A percentile compares a stretch with the other conserved stretches of the same genome.
These are phyloP conservation scores for Saccharomycopsis sp. DNA, from an alignment of 805 yeast genomes.

Conservation along the genomic window DNA sequence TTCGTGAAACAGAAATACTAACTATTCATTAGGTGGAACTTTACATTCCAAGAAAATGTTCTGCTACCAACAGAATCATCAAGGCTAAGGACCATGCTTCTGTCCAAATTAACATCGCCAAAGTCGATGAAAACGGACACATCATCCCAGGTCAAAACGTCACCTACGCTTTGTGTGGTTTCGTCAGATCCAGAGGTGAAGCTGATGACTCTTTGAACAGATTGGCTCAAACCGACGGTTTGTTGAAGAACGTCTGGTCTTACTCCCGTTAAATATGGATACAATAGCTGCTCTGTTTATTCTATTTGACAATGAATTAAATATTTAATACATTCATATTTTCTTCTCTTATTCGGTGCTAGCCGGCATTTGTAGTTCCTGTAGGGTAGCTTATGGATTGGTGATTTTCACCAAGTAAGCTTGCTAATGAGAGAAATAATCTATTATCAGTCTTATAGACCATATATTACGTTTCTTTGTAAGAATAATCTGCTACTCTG, in stretches of 20 bases:
- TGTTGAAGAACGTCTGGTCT: constrained; percentile 92
- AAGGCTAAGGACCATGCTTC: constrained; percentile 99
- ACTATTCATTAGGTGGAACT: constrained; percentile 75
- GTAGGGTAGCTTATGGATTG: no score
- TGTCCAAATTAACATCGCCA: constrained; percentile 97
- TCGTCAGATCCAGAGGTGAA: constrained; percentile 98
- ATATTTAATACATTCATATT: background rate
- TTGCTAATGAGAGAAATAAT: no score
- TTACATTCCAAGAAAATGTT: constrained; percentile 99
- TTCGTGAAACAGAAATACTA: constrained; percentile 21
- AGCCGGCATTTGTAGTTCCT: background rate
- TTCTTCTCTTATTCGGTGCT: background rate
- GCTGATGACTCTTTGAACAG: constrained; percentile 99
- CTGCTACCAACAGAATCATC: constrained; percentile 99
- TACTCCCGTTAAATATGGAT: constrained; percentile 69
- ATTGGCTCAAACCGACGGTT: constrained; percentile 98
- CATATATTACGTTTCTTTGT: no score
- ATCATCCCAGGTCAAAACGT: constrained; percentile 85
- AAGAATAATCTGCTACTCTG: no score
- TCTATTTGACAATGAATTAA: background rate
- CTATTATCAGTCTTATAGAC: no score
- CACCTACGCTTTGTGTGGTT: constrained; percentile 96
- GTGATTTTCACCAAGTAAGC: no score
- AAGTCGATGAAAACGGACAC: constrained; percentile 95
- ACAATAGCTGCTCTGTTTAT: background rate